Percentiles rank a stretch among this genome's conserved stretches.
These are phyloP conservation scores for Piper longum DNA, from an alignment of 164 flowering plant genomes.

Conservation along the genomic window DNA sequence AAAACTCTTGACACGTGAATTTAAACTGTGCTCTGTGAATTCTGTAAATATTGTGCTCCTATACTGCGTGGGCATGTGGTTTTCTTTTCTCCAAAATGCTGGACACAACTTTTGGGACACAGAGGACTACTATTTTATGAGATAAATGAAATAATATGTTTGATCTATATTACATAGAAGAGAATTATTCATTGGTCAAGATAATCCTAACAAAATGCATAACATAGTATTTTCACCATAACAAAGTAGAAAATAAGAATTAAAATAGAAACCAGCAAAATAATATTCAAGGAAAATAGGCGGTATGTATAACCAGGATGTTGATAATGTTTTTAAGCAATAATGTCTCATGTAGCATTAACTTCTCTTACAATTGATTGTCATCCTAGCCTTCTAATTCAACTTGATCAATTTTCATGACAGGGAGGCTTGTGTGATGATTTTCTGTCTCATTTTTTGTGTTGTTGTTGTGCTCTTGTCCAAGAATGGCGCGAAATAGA, in stretches of 20 bases:
- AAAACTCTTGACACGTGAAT: not conserved
- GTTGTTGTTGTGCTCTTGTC: conserved; percentile 96
- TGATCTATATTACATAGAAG: not conserved
- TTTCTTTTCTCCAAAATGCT: not conserved
- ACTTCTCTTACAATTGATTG: not conserved
- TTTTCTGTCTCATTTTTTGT: conserved; percentile 87
- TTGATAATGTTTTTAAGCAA: no score
- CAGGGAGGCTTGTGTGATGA: conserved; percentile 93
- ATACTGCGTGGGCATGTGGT: not conserved
- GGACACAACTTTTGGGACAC: not conserved
- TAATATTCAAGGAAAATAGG: not conserved
- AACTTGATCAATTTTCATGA: not conserved
- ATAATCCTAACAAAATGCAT: no score
- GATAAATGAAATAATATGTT: not conserved
- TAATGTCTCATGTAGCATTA: not conserved
- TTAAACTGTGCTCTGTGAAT: not conserved
- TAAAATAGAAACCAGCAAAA: not conserved
- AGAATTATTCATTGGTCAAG: no score
- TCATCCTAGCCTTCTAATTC: not conserved
- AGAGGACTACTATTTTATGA: not conserved
- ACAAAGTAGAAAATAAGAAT: no score
- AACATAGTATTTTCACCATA: no score
- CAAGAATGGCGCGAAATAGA: conserved; percentile 99
- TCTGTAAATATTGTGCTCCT: not conserved
- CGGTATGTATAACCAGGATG: not conserved